phyloP scores from a whole-genome alignment of 2,329 filamentous ascomycete species.

The Colletotrichum karsti region DNA sequence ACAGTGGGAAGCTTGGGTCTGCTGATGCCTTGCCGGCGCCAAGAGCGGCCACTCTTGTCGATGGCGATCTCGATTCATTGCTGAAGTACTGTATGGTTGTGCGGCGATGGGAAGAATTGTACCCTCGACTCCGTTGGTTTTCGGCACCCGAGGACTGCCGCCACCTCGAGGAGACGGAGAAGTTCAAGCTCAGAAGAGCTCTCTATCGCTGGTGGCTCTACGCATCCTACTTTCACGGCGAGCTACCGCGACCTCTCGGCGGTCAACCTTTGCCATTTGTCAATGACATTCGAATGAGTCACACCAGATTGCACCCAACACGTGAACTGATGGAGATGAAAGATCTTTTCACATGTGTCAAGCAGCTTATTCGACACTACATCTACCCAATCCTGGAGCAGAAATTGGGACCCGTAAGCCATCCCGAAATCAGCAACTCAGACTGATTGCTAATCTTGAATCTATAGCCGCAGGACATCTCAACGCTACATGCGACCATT shows the following conservation, averaged over 20 bases:
- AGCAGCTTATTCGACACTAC: constrained; percentile 52
- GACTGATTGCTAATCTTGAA: background rate
- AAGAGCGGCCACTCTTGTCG: constrained; percentile 39
- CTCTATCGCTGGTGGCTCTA: constrained; percentile 65
- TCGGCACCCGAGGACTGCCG: constrained; percentile 54
- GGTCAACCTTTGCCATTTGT: constrained; percentile 48
- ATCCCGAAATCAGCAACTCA: too few species aligned
- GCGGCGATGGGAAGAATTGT: constrained; percentile 47
- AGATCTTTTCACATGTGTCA: constrained; percentile 54
- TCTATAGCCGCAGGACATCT: constrained; percentile 4
- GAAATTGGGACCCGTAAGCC: constrained; percentile 44
- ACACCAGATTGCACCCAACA: constrained; percentile 54
- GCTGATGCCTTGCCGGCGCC: background rate
- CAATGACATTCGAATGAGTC: constrained; percentile 50
- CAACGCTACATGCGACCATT: constrained; percentile 23
- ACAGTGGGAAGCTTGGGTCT: background rate
- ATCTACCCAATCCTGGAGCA: constrained; percentile 55
- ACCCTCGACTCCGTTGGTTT: constrained; percentile 56
- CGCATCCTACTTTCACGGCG: constrained; percentile 59
- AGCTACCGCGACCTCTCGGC: constrained; percentile 44
- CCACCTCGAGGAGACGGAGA: constrained; percentile 51
- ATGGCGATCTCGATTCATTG: constrained; percentile 42
- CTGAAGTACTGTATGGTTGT: constrained; percentile 46
- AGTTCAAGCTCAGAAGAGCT: constrained; percentile 56
- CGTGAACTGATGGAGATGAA: constrained; percentile 53